Evolutionary conservation across 805 yeast genomes (phyloP).

Genomic region (Wickerhamomyces bisporus): DNA sequence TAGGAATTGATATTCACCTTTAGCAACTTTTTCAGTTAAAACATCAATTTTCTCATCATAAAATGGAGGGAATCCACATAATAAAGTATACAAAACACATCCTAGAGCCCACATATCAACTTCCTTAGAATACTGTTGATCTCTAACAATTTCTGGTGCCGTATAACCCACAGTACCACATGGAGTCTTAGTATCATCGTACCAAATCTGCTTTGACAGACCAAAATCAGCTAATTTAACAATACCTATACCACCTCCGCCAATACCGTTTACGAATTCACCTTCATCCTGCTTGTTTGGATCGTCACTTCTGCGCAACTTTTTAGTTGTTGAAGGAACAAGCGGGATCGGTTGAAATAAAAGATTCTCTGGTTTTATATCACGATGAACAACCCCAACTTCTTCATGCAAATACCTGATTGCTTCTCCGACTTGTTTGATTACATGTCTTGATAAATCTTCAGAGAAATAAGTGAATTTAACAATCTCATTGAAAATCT

Average conservation of each 20-base stretch:
- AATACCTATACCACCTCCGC: constrained; percentile 60
- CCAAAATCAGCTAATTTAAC: constrained; percentile 71
- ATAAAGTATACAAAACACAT: constrained; percentile 60
- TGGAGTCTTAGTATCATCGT: constrained; percentile 56
- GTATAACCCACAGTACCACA: constrained; percentile 77
- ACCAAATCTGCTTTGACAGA: constrained; percentile 52
- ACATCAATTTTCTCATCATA: constrained; percentile 63
- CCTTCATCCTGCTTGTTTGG: constrained; percentile 61
- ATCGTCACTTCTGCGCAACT: constrained; percentile 49
- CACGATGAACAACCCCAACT: constrained; percentile 91
- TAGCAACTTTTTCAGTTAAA: constrained; percentile 61
- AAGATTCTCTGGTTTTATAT: constrained; percentile 92
- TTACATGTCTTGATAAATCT: constrained; percentile 55
- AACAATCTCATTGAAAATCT: constrained; percentile 70
- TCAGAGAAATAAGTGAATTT: constrained; percentile 50
- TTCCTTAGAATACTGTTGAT: constrained; percentile 55
- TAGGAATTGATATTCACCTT: constrained; percentile 69
- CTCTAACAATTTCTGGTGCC: constrained; percentile 64
- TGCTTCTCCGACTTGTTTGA: constrained; percentile 75
- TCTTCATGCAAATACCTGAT: constrained; percentile 89
- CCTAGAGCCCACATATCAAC: constrained; percentile 76
- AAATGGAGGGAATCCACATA: constrained; percentile 74
- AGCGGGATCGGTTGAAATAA: constrained; percentile 48
- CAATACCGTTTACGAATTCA: constrained; percentile 41
- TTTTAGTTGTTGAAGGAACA: constrained; percentile 9